These are phyloP conservation scores for Ottelia alismoides DNA, from an alignment of 106 monocot genomes.

Conservation along the genomic window DNA sequence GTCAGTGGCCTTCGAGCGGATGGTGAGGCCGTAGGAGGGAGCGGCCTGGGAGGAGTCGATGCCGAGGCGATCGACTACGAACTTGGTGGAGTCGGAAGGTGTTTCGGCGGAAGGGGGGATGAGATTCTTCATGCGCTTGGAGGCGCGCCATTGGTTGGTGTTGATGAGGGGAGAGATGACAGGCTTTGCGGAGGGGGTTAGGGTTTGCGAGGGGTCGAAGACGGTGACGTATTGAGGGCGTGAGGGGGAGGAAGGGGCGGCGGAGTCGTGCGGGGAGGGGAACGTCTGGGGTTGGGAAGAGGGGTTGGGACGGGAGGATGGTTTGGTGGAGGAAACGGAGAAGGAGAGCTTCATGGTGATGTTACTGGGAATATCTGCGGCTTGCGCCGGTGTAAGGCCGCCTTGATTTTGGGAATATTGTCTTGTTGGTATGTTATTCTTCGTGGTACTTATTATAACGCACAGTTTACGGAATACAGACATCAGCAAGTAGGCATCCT, in stretches of 20 bases:
- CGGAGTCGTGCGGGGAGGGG: conserved; percentile 7
- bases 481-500: no score
- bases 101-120: conserved; percentile 20
- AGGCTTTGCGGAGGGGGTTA: conserved; percentile 8
- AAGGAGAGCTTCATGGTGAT: conserved; percentile 74
- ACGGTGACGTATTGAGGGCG: conserved; percentile 57
- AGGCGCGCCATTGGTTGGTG: conserved; percentile 23
- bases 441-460: no score
- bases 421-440: no score
- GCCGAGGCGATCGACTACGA: conserved; percentile 51
- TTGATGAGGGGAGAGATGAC: conserved; percentile 73
- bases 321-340: conserved; percentile 23
- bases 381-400: no score
- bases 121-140: conserved; percentile 41
- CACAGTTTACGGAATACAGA: no score
- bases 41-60: conserved; percentile 32
- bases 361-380: no score
- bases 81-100: conserved; percentile 3
- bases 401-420: no score
- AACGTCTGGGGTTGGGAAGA: not conserved
- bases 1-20: conserved; percentile 17
- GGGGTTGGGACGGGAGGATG: conserved; percentile 2
- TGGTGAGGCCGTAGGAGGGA: conserved; percentile 54
- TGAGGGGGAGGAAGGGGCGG: conserved; percentile 1
- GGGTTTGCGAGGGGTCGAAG: conserved; percentile 66